Base-by-base conservation (phyloP, 1,284 basidiomycete species). In the Trichosporon faecale region DNA sequence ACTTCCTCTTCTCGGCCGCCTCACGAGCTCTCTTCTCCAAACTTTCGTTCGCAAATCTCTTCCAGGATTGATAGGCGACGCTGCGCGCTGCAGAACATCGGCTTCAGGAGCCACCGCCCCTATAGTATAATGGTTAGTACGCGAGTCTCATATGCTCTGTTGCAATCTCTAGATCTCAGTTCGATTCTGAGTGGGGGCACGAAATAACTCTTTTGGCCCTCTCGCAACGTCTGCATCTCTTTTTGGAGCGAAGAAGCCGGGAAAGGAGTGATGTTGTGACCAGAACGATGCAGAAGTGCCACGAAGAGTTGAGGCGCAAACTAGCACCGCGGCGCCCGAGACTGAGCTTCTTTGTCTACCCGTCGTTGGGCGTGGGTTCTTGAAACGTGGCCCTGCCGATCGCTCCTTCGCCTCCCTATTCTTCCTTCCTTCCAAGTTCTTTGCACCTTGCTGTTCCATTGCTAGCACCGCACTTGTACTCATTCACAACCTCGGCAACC, bases 51-150 rank as follows among this genome's bases (percentile, higher is more conserved):
- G 3, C 35, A 14, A 12, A 14, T 37, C 11, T 12, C 3, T 18
- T 16, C 18, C 4, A 4, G 18, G 40, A 44, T n/a, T 44, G 5
- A 44, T 44, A 44, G 16, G 16, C 40, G 5, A n/a, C 5, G 18
- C 18, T 5, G 40, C 40, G 16, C 18, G 4, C 18, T 2, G 16
- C 40, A 3, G 6, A n/a, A 44, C 40, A 44, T 44, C 40, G 40
- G 40, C 40, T 44, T 44, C 40, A 6, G 12, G 40, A 44, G 18
- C 18, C 40, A 44, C 40, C 7, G 52, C 55, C 55, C 55, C 55
- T 60, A 60, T 60, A 60, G 55, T 60, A 60, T 60, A 60, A 60
- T 60, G 55, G 55, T 60, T 60, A 60, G 55, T 60, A 60, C 55
- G 55, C 55, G 55, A 60, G 55, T 60, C 55, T 60, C 55, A 60